phyloP scores from a whole-genome alignment of 495 filamentous ascomycete species.

The Thermochaetoides thermophila region DNA sequence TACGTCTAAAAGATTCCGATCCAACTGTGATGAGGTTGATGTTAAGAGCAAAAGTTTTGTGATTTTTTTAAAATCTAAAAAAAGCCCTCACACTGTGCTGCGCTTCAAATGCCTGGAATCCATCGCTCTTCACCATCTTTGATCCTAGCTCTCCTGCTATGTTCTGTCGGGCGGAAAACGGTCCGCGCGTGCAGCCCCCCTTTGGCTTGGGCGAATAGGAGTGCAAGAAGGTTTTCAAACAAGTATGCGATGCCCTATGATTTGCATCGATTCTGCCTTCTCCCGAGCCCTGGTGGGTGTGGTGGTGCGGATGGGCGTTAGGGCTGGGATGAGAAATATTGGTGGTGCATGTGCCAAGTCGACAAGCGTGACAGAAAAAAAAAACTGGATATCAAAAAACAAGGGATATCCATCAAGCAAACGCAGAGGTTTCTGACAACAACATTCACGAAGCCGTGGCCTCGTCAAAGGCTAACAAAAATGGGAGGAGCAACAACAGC shows the following conservation, averaged over 20 bases:
- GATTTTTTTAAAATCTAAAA: constrained; percentile 1
- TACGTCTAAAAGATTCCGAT: too few species aligned
- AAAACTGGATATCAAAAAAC: too few species aligned
- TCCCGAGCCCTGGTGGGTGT: constrained; percentile 7
- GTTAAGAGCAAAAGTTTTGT: too few species aligned
- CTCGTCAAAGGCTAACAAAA: constrained; percentile 2
- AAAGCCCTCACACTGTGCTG: constrained; percentile 9
- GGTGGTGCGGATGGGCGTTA: too few species aligned
- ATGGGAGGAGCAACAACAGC: constrained; percentile 13
- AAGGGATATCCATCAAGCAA: too few species aligned
- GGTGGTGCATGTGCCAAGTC: too few species aligned
- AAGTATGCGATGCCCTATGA: constrained; percentile 18
- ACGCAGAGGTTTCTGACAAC: too few species aligned
- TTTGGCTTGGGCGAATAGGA: constrained; percentile 18
- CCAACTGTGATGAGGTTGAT: too few species aligned
- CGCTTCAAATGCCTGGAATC: constrained; percentile 3
- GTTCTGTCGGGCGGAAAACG: constrained; percentile 29
- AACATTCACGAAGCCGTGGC: too few species aligned
- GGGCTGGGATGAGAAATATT: constrained; percentile 4
- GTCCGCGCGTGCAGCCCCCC: constrained; percentile 24
- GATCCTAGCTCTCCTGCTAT: too few species aligned
- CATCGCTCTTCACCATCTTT: constrained; percentile 11
- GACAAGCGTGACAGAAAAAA: too few species aligned
- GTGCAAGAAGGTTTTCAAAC: constrained; percentile 8
- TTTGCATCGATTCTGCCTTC: constrained; percentile 22